Conservation (phyloP, 2,329 filamentous ascomycete species). For the Fusarium sp. region DNA sequence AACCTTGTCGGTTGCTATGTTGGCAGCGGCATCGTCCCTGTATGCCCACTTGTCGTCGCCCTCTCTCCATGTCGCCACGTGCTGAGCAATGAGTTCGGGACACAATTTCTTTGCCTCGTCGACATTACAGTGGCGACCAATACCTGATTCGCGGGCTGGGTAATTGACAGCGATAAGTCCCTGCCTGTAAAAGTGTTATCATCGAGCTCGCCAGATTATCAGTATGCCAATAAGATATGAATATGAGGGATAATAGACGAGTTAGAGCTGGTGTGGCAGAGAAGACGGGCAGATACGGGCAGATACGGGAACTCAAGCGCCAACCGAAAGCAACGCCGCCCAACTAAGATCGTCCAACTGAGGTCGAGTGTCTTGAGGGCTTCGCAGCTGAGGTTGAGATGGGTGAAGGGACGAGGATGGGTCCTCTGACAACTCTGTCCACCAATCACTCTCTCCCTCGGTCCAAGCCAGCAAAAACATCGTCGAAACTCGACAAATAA, state of each 20-base stretch:
- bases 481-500: neutral
- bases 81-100: slow-evolving; percentile 84
- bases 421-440: neutral
- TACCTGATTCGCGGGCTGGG: slow-evolving; percentile 82
- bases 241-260: neutral
- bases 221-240: neutral
- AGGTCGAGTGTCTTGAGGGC: neutral
- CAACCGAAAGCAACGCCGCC: neutral
- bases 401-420: neutral
- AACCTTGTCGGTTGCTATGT: slow-evolving; percentile 91
- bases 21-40: slow-evolving; percentile 79
- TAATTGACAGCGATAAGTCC: slow-evolving; percentile 98
- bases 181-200: slow-evolving; percentile 65
- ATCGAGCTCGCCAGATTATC: neutral
- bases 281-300: neutral
- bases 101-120: slow-evolving; percentile 88
- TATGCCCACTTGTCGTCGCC: slow-evolving; percentile 95
- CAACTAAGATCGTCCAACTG: neutral
- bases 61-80: slow-evolving; percentile 95
- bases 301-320: neutral
- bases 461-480: neutral
- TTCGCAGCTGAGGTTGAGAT: neutral
- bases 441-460: neutral
- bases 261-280: neutral
- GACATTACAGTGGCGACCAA: slow-evolving; percentile 82